These are phyloP conservation scores for Yamadazyma atlantica DNA, from an alignment of 1,139 yeast genomes.

Conservation along the genomic window DNA sequence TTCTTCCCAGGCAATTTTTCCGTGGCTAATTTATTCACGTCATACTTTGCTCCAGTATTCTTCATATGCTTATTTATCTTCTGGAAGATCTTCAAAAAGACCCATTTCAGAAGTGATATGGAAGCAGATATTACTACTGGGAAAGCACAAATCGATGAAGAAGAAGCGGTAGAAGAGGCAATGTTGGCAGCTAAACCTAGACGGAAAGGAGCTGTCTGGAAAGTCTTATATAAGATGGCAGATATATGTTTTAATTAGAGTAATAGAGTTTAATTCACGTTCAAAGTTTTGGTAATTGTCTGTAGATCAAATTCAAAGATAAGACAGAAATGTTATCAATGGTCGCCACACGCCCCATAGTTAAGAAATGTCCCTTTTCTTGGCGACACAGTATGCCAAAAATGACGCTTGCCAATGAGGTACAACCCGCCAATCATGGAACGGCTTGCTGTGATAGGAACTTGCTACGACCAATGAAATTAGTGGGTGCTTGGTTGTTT, in stretches of 20 bases:
- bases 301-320: too few relatives aligned
- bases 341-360: too few relatives aligned
- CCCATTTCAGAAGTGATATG: slow-evolving; percentile 28
- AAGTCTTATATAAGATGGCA: slow-evolving; percentile 12
- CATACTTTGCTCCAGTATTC: slow-evolving; percentile 42
- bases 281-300: too few relatives aligned
- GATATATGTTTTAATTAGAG: slow-evolving; percentile 17
- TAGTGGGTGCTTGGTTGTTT: too few relatives aligned
- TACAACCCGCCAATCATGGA: too few relatives aligned
- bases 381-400: too few relatives aligned
- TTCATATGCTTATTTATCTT: slow-evolving; percentile 24
- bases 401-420: too few relatives aligned
- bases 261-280: too few relatives aligned
- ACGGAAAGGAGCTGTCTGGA: slow-evolving; percentile 22
- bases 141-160: slow-evolving; percentile 33
- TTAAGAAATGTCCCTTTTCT: too few relatives aligned
- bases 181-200: slow-evolving; percentile 18
- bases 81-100: slow-evolving; percentile 38
- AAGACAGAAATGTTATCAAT: too few relatives aligned
- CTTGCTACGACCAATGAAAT: too few relatives aligned
- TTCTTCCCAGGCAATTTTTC: slow-evolving; percentile 40
- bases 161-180: slow-evolving; percentile 28
- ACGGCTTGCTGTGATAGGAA: too few relatives aligned
- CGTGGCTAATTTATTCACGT: slow-evolving; percentile 37
- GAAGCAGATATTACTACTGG: slow-evolving; percentile 42